phyloP scores from a whole-genome alignment of 768 basidiomycete genomes.

The Piloderma croceum region DNA sequence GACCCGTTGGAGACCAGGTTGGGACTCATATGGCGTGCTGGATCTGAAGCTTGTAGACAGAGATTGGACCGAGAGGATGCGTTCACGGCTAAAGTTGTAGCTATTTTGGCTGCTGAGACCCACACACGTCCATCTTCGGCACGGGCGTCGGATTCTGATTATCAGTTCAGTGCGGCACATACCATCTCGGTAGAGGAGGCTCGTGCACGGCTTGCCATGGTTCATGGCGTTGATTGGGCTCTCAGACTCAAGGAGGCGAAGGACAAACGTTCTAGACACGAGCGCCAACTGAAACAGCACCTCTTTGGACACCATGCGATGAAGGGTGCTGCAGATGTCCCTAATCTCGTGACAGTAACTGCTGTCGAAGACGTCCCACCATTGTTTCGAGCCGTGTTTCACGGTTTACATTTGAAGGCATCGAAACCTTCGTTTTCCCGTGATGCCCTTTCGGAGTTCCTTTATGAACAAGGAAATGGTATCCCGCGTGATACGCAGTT shows the following conservation, averaged over 20 bases:
- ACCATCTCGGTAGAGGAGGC: constrained; percentile 71
- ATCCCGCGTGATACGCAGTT: constrained; percentile 67
- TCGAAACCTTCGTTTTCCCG: constrained; percentile 55
- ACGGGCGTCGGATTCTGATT: constrained; percentile 39
- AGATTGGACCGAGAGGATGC: constrained; percentile 74
- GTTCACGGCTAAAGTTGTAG: constrained; percentile 72
- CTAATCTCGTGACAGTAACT: constrained; percentile 40
- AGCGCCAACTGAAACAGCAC: constrained; percentile 40
- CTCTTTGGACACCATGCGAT: constrained; percentile 35
- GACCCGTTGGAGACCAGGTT: constrained; percentile 78
- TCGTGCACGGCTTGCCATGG: constrained; percentile 55
- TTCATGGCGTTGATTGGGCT: constrained; percentile 72
- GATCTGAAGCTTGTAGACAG: constrained; percentile 62
- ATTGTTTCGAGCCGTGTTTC: constrained; percentile 61
- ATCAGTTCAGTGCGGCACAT: constrained; percentile 58
- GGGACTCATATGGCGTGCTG: constrained; percentile 68
- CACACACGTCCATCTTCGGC: constrained; percentile 15
- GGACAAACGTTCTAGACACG: constrained; percentile 44
- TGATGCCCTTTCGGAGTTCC: constrained; percentile 52
- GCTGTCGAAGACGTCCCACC: constrained; percentile 45
- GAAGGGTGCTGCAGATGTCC: constrained; percentile 27
- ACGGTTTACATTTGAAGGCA: constrained; percentile 52
- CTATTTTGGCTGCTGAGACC: constrained; percentile 43
- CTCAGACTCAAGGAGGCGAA: constrained; percentile 44
- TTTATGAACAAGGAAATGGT: constrained; percentile 60